phyloP scores from a whole-genome alignment of 441 rosid species.

The Populus trichocarpa region DNA sequence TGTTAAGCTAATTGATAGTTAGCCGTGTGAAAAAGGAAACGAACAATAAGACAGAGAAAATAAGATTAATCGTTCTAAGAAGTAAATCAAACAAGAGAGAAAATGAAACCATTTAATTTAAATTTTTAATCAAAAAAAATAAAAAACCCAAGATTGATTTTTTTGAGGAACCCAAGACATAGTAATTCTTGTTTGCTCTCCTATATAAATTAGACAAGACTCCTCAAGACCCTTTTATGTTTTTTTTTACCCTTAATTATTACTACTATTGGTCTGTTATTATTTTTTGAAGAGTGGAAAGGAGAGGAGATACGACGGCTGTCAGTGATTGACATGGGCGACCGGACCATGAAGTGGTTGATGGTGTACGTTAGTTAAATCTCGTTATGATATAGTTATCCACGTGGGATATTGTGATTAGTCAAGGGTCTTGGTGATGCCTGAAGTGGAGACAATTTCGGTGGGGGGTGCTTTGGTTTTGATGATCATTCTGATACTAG shows the following conservation, averaged over 20 bases:
- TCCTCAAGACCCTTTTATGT: neutral
- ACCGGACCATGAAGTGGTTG: neutral
- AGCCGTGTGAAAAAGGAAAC: slow-evolving; percentile 8
- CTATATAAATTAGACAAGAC: neutral
- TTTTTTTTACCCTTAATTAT: neutral
- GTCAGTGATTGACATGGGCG: neutral
- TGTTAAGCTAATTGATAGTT: neutral
- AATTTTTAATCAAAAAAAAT: neutral
- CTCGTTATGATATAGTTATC: neutral
- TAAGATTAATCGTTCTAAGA: neutral
- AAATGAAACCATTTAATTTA: slow-evolving; percentile 14
- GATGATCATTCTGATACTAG: too few species aligned
- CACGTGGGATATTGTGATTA: neutral
- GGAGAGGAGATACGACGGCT: neutral
- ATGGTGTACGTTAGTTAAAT: neutral
- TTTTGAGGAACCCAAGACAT: neutral
- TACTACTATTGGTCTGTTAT: neutral
- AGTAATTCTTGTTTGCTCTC: neutral
- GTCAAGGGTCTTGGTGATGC: neutral
- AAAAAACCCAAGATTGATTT: neutral
- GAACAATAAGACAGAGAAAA: slow-evolving; percentile 10
- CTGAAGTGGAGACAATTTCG: neutral
- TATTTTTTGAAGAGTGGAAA: neutral
- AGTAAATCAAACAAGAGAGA: slow-evolving; percentile 4
- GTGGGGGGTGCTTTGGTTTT: too few species aligned